Evolutionary conservation across 192 early-diverging fungal species (phyloP).

Genomic region (Gonapodya sp.): DNA sequence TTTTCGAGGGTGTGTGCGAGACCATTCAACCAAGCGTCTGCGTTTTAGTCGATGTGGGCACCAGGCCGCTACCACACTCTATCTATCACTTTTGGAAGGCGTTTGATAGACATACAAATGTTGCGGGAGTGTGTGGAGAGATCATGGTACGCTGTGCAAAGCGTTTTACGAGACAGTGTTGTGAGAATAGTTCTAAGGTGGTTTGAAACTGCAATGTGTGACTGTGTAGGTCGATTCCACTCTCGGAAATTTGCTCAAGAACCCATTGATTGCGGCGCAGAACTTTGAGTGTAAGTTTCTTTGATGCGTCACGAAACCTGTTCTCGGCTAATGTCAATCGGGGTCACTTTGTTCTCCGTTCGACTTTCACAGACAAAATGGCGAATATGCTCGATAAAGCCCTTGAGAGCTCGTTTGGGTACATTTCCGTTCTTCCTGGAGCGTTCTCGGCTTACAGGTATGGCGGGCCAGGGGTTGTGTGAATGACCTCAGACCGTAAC

Average conservation of each 20-base stretch:
- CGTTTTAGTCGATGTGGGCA: slow-evolving; percentile 65
- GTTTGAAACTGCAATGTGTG: no score
- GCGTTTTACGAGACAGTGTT: slow-evolving; percentile 26
- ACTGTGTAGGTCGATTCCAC: neutral
- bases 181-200: no score
- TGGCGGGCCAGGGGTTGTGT: slow-evolving; percentile 42
- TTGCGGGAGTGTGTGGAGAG: slow-evolving; percentile 56
- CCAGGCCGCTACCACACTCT: slow-evolving; percentile 49
- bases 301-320: no score
- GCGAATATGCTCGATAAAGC: slow-evolving; percentile 58
- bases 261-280: slow-evolving; percentile 52
- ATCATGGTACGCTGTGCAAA: slow-evolving; percentile 47
- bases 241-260: slow-evolving; percentile 21
- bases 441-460: slow-evolving; percentile 81
- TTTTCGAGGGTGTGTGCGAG: slow-evolving; percentile 64
- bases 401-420: slow-evolving; percentile 75
- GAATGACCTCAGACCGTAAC: no score
- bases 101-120: slow-evolving; percentile 9
- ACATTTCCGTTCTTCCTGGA: slow-evolving; percentile 64
- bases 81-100: slow-evolving; percentile 38
- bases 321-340: neutral
- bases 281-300: slow-evolving; percentile 44
- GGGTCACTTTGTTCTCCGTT: neutral
- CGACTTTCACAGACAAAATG: slow-evolving; percentile 31
- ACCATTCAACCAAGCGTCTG: slow-evolving; percentile 55